Evolutionary conservation across 2,329 filamentous ascomycete species (phyloP).

Genomic region (Apiospora kogelbergensis): DNA sequence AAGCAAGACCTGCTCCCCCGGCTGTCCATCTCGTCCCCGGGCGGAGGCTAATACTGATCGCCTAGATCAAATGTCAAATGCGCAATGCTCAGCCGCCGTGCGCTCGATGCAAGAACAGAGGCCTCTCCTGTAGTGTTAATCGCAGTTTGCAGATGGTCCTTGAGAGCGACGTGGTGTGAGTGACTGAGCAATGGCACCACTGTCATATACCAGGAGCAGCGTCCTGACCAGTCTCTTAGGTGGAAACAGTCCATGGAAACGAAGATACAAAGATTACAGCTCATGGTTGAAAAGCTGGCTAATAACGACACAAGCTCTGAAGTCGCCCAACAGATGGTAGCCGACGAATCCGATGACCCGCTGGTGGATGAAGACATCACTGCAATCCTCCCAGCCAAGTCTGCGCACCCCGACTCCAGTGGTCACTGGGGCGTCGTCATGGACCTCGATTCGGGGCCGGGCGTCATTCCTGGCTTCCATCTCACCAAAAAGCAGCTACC

Average conservation of each 20-base stretch:
- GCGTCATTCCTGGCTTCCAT: constrained; percentile 11
- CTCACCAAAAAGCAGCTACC: background rate
- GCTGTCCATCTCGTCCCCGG: background rate
- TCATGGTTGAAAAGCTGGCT: background rate
- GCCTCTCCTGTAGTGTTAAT: constrained; percentile 13
- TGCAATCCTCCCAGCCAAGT: background rate
- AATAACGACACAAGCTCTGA: background rate
- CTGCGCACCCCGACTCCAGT: background rate
- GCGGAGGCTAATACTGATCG: background rate
- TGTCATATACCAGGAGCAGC: background rate
- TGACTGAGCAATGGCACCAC: background rate
- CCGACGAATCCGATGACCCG: background rate
- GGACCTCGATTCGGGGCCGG: constrained; percentile 13
- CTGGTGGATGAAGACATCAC: background rate
- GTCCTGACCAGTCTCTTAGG: background rate
- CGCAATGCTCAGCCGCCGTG: constrained; percentile 11
- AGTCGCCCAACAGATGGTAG: background rate
- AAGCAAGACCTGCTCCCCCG: constrained; percentile 1
- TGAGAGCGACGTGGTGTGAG: constrained; percentile 13
- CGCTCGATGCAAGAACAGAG: constrained; percentile 12
- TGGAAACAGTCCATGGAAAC: constrained; percentile 14
- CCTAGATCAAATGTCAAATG: constrained; percentile 15
- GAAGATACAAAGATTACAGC: constrained; percentile 11
- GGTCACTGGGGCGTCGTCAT: constrained; percentile 8
- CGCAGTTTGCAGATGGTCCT: constrained; percentile 15